phyloP scores from a whole-genome alignment of 495 filamentous ascomycete genomes.

The Echria macrotheca region DNA sequence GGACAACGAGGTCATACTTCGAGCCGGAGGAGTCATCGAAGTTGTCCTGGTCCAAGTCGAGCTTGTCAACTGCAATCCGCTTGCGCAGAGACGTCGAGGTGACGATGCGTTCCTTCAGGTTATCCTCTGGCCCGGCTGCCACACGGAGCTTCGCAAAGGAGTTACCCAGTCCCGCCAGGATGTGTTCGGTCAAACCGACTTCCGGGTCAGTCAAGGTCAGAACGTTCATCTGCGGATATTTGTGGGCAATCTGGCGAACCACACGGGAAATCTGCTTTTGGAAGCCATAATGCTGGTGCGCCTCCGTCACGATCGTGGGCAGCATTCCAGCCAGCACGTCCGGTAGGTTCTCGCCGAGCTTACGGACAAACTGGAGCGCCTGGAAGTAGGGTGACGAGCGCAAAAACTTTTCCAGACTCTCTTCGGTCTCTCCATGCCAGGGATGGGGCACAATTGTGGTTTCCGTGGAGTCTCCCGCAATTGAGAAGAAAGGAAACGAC shows the following conservation, averaged over 20 bases:
- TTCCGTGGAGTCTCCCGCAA: neutral
- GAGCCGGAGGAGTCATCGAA: neutral
- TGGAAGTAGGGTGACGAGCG: constrained; percentile 25
- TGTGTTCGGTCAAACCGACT: constrained; percentile 23
- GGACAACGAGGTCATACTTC: constrained; percentile 34
- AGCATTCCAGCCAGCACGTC: constrained; percentile 23
- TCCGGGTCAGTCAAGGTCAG: constrained; percentile 30
- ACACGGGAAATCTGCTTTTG: constrained; percentile 33
- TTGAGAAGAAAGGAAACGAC: neutral
- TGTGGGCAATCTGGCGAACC: constrained; percentile 36
- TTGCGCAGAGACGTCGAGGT: constrained; percentile 6
- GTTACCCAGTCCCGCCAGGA: constrained; percentile 27
- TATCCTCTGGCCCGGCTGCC: constrained; percentile 15
- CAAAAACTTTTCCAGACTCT: constrained; percentile 28
- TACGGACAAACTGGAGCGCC: constrained; percentile 24
- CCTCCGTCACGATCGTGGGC: constrained; percentile 23
- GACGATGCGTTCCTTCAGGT: constrained; percentile 10
- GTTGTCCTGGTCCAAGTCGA: constrained; percentile 22
- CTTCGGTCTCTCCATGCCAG: constrained; percentile 29
- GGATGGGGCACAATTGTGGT: neutral
- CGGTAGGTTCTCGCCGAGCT: constrained; percentile 21
- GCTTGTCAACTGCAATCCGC: constrained; percentile 17
- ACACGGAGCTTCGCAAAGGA: constrained; percentile 31
- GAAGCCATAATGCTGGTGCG: constrained; percentile 23
- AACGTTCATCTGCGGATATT: constrained; percentile 39